A percentile compares a stretch with the other conserved stretches of the same genome.
Conservation (phyloP, 169 alveolate species). For the Plasmodium yoelii region DNA sequence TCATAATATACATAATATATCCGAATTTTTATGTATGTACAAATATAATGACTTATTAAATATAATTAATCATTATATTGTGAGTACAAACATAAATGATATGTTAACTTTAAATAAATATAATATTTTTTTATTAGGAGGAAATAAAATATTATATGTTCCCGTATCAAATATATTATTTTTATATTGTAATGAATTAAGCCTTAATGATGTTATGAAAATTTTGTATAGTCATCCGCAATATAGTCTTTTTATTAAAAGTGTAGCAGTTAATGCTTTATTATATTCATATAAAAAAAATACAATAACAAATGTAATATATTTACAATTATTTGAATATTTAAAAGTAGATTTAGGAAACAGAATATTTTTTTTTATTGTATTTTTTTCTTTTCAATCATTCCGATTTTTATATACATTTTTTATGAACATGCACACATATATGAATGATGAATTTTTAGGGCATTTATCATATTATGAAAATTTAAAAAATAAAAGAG, state of each 20-base stretch:
- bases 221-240: slow-evolving; percentile 69
- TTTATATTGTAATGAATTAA: slow-evolving; percentile 39
- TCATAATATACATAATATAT: slow-evolving; percentile 22
- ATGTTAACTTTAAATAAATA: slow-evolving; percentile 59
- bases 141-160: slow-evolving; percentile 35
- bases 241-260: slow-evolving; percentile 38
- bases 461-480: neutral
- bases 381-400: slow-evolving; percentile 58
- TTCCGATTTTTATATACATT: slow-evolving; percentile 44
- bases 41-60: slow-evolving; percentile 27
- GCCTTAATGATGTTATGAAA: slow-evolving; percentile 48
- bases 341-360: slow-evolving; percentile 68
- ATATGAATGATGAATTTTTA: slow-evolving; percentile 43
- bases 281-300: slow-evolving; percentile 43
- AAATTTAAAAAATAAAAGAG: neutral
- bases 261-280: slow-evolving; percentile 49
- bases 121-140: slow-evolving; percentile 26
- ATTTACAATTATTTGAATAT: slow-evolving; percentile 68
- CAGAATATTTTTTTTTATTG: slow-evolving; percentile 59
- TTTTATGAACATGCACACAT: slow-evolving; percentile 66
- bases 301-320: slow-evolving; percentile 63
- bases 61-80: slow-evolving; percentile 32
- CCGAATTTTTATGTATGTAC: slow-evolving; percentile 41
- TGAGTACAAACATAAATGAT: slow-evolving; percentile 33
- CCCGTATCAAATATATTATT: slow-evolving; percentile 63